Base-by-base conservation (phyloP, 495 filamentous ascomycete species). In the Podospora pseudopauciseta region DNA sequence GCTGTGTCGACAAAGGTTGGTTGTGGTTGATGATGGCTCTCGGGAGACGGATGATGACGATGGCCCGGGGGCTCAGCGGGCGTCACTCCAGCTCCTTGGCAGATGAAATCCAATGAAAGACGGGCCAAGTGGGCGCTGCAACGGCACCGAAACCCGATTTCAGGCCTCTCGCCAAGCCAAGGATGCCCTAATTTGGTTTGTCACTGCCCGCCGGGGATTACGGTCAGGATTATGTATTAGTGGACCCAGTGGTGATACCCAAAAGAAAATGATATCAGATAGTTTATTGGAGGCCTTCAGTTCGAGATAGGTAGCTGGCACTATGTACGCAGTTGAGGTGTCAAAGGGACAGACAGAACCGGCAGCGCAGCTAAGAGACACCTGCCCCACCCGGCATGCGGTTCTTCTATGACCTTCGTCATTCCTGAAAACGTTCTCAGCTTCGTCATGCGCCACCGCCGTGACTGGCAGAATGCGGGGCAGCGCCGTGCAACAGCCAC, bases 61-160 rank as follows among this genome's bases (percentile, higher is more conserved):
- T 72, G 67, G 15, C 65, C 39, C 61, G 68, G 65, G 69, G 69
- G 70, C 68, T 67, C 64, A 71, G 69, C 57, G 64, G 65, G 34
- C 65, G 62, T 67, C 64, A 67, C 64, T 30, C 56, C 67, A 60
- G 63, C 71, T 49, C 39, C 39, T 75, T 73, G 73, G 73, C 73
- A 71, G 62, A 73, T 71, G 67, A 64, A 72, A 59, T 61, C 73
- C 71, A 66, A 73, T 71, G 65, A 66, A 72, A 49, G 39, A 49
- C 39, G 39, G 39, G 39, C 39, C 39, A 49, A 59, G 53, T 67
- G 72, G 68, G 68, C 68, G 66, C 72, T 70, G 66, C 39, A 56
- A 66, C 62, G 64, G 58, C 53, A 56, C 13, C 59, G 59, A 44
- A 61, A 13, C 26, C 56, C 65, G 56, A 28, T 32, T 32, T 63